These are phyloP conservation scores for Ulmus americana DNA, from an alignment of 331 rosid genomes.

Conservation along the genomic window DNA sequence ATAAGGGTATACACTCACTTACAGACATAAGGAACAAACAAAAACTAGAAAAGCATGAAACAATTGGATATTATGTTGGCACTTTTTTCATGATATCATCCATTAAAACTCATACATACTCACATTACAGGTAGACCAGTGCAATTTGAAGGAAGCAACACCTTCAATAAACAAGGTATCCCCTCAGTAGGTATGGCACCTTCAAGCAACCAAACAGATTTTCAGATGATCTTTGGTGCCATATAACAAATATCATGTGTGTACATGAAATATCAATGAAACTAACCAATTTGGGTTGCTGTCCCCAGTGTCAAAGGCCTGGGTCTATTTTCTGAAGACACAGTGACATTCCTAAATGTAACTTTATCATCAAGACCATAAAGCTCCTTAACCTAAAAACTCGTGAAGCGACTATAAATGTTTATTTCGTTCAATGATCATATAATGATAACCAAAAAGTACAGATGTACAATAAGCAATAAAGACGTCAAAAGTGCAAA, in stretches of 20 bases:
- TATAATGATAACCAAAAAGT: background rate
- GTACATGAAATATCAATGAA: background rate
- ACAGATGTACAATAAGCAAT: background rate
- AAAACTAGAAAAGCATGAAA: constrained; percentile 2
- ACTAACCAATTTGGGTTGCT: constrained; percentile 89
- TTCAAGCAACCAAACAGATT: constrained; percentile 20
- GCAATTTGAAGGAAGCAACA: constrained; percentile 74
- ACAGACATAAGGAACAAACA: constrained; percentile 8
- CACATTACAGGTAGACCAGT: constrained; percentile 69
- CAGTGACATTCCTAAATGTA: constrained; percentile 64
- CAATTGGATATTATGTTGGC: background rate
- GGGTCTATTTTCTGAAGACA: constrained; percentile 65
- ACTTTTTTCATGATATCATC: background rate
- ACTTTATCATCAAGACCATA: constrained; percentile 70
- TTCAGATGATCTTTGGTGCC: constrained; percentile 3
- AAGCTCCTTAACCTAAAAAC: constrained; percentile 73
- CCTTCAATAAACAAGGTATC: constrained; percentile 87
- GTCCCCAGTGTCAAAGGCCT: constrained; percentile 71
- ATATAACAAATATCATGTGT: background rate
- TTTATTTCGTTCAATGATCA: background rate
- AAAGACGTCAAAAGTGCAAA: constrained; percentile 21
- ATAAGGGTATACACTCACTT: background rate
- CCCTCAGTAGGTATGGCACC: constrained; percentile 92
- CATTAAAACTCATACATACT: constrained; percentile 26
- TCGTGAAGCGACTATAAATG: background rate